Evolutionary conservation across 2,329 filamentous ascomycete species (phyloP), one percentile per base, ranked within the genome.

Genomic region (Sphaerulina vaccinii): DNA sequence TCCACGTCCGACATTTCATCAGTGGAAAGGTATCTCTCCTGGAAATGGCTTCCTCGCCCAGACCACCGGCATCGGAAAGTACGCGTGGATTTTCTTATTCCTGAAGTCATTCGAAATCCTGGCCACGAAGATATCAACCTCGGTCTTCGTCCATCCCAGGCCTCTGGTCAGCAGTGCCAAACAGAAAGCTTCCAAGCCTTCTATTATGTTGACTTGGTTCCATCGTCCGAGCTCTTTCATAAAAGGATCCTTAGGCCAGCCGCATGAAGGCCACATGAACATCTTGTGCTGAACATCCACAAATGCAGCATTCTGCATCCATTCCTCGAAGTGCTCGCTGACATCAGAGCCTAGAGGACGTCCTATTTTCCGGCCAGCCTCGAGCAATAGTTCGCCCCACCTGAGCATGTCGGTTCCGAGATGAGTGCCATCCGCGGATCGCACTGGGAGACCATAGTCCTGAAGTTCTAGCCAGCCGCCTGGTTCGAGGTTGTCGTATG

Each of bases 1-100:
- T 96, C 91, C 75, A 96, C 91, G 87, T 97, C 92, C 71, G 96
- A 75, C 78, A n/a, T n/a, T n/a, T n/a, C n/a, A n/a, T n/a, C n/a
- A n/a, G n/a, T n/a, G n/a, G n/a, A 50, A 45, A 2, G 33, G 33
- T 15, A 52, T 48, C 41, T 65, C 61, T 23, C 58, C 55, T 11
- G 50, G 38, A 16, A 55, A 56, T 9, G 68, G 68, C 46, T 66
- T 70, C 43, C 68, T 57, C 2, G 65, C 68, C 56, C 57, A 69
- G 3, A 61, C 56, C 36, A 71, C 68, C 27, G 68, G 68, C 69
- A 70, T 70, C 2, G 67, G 68, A 29, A 69, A 70, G 46, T 71
- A 70, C 6, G 67, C 67, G 57, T 70, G 68, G 4, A 71, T 69
- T 45, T 60, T 60, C 46, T 55, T 62, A 49, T 70, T 62, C 48